Base-by-base conservation (phyloP, 106 monocot species). In the Allium fistulosum region DNA sequence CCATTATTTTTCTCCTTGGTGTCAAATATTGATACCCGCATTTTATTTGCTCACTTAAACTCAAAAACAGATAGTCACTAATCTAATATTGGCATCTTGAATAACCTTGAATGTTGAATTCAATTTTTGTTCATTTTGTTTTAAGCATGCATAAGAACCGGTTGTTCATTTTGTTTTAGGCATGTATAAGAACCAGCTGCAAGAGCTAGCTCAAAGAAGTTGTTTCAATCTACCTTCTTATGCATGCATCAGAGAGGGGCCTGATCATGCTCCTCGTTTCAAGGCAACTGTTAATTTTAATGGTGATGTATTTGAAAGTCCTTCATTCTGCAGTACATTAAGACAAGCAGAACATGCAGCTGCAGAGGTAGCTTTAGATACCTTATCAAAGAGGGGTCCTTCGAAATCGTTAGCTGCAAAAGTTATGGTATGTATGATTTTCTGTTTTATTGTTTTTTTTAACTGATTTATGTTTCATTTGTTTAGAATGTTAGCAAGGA, bases 111-210 rank as follows among this genome's bases (percentile, higher is more conserved):
- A 9, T 48, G 16, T 13, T 46, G 6, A 15, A 11, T 48, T 16
- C 48, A 48, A 7, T 64, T 7, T 47, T 17, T 61, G 8, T 26
- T 48, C 48, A 2, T 26, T 60, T 51, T 61, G 57, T 26, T 56
- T 62, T 62, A 82, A 79, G 69, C 4, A 87, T 87, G 91, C 86
- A 87, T 69, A 91, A 91, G 79, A 91, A 91, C 77, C 91, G 86
- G 79, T 17, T 61, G 27, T 26, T 63, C 51, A 9, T 26, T 52
- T 51, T 56, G 57, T 26, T 62, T 62, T 62, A 82, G 82, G 69
- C 4, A 91, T 91, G 91, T 91, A 87, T 69, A 91, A 91, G 79
- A 91, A 91, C 77, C 91, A 91, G 79, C 75, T 91, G 69, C 91
- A 91, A 68, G 91, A 91, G 62, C 81, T 91, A 17, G 91, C 91